These are phyloP conservation scores for Paramecium sonneborni DNA, from an alignment of 73 alveolate species.

Conservation along the genomic window DNA sequence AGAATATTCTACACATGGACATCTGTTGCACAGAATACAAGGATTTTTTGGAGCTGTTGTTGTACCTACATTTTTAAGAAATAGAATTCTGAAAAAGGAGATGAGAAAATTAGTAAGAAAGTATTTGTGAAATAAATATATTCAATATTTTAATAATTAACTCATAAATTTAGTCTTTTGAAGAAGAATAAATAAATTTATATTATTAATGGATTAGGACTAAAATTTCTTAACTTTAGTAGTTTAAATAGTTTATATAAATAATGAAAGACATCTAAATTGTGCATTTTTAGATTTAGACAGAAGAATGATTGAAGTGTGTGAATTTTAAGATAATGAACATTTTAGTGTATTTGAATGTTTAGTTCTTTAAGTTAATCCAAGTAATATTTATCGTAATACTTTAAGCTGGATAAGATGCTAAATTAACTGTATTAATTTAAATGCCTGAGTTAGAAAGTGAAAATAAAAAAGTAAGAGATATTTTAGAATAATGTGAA, in stretches of 20 bases:
- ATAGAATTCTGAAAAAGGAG: not conserved
- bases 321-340: conserved; percentile 84
- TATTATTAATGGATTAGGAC: conserved; percentile 6
- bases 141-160: too few species aligned
- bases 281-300: conserved; percentile 76
- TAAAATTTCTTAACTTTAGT: conserved; percentile 14
- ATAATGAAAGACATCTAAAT: conserved; percentile 62
- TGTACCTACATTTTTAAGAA: not conserved
- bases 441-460: conserved; percentile 78
- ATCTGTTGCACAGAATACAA: not conserved
- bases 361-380: conserved; percentile 73
- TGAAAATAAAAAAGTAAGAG: conserved; percentile 72
- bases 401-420: conserved; percentile 62
- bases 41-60: conserved; percentile 28
- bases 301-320: conserved; percentile 70
- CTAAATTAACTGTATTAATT: conserved; percentile 70
- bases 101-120: conserved; percentile 26
- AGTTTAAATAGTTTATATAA: not conserved
- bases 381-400: conserved; percentile 37
- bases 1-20: conserved; percentile 49
- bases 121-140: not conserved
- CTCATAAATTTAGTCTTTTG: not conserved
- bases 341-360: conserved; percentile 82
- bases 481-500: conserved; percentile 75
- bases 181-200: not conserved